Percentiles rank a stretch among this genome's conserved stretches.
These are phyloP conservation scores for Hypholoma fasciculare DNA, from an alignment of 768 basidiomycete genomes.

Conservation along the genomic window DNA sequence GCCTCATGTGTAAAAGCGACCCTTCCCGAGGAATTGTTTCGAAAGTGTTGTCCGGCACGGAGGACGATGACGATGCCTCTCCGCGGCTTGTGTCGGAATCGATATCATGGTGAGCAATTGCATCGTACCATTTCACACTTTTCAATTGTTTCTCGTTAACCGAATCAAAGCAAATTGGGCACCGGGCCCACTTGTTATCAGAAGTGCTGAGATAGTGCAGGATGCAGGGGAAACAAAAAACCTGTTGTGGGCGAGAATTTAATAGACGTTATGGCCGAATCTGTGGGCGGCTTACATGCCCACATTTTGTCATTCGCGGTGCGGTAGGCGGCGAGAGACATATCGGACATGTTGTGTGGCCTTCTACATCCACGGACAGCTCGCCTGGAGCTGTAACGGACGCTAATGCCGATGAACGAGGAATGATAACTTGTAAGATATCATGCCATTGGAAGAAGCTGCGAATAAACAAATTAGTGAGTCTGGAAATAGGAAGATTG, in stretches of 20 bases:
- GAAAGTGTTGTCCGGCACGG: constrained; percentile 32
- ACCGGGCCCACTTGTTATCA: constrained; percentile 88
- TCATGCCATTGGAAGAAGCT: constrained; percentile 97
- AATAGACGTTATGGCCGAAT: constrained; percentile 4
- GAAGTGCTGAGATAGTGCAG: constrained; percentile 86
- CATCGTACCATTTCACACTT: constrained; percentile 88
- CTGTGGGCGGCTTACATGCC: constrained; percentile 71
- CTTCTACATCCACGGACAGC: constrained; percentile 48
- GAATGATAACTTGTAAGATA: constrained; percentile 92
- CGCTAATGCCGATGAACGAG: constrained; percentile 75
- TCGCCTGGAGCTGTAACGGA: constrained; percentile 54
- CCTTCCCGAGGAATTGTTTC: constrained; percentile 49
- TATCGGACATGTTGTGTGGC: constrained; percentile 85
- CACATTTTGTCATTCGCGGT: constrained; percentile 95
- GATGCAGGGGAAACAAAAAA: constrained; percentile 94
- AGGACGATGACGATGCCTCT: constrained; percentile 45
- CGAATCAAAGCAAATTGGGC: constrained; percentile 96
- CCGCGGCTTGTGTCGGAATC: constrained; percentile 28
- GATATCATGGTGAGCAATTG: constrained; percentile 33
- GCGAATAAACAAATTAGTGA: constrained; percentile 9
- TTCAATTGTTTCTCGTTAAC: constrained; percentile 90
- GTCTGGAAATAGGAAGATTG: not conserved
- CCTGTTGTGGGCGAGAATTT: constrained; percentile 42
- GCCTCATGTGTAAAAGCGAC: constrained; percentile 75
- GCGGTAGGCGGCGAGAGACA: constrained; percentile 90